These are phyloP conservation scores for Irpex rosettiformis DNA, from an alignment of 1,284 basidiomycete genomes.

Conservation along the genomic window DNA sequence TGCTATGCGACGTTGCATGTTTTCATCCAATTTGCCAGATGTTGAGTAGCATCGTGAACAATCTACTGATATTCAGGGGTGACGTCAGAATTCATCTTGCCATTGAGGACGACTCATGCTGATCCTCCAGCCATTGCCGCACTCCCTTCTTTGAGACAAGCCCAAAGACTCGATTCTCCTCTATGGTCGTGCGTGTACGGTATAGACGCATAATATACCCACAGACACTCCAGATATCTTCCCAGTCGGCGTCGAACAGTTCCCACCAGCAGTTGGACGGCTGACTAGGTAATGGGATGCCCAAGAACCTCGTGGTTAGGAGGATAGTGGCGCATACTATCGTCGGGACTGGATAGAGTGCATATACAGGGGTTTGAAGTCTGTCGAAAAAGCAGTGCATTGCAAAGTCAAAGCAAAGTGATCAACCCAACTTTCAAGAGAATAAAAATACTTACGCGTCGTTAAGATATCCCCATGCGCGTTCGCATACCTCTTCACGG, in stretches of 20 bases:
- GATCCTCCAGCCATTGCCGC: conserved; percentile 68
- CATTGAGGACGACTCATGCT: neutral
- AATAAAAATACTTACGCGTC: conserved; percentile 67
- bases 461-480: conserved; percentile 88
- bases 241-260: conserved; percentile 83
- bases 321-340: conserved; percentile 86
- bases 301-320: conserved; percentile 65
- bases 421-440: conserved; percentile 13
- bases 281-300: conserved; percentile 71
- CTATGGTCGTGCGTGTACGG: conserved; percentile 37
- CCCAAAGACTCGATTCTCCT: conserved; percentile 41
- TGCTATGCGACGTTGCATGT: too few species aligned
- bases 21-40: too few species aligned
- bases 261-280: conserved; percentile 78
- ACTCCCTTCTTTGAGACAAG: conserved; percentile 71
- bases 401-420: conserved; percentile 11
- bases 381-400: conserved; percentile 35
- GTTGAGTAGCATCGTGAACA: too few species aligned
- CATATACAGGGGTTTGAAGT: conserved; percentile 88
- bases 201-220: conserved; percentile 82
- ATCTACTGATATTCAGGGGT: too few species aligned
- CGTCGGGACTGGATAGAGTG: conserved; percentile 82
- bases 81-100: neutral
- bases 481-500: conserved; percentile 67
- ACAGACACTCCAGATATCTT: conserved; percentile 80